phyloP scores from a whole-genome alignment of 345 rosid species.

The Psidium friedrichsthalianum region DNA sequence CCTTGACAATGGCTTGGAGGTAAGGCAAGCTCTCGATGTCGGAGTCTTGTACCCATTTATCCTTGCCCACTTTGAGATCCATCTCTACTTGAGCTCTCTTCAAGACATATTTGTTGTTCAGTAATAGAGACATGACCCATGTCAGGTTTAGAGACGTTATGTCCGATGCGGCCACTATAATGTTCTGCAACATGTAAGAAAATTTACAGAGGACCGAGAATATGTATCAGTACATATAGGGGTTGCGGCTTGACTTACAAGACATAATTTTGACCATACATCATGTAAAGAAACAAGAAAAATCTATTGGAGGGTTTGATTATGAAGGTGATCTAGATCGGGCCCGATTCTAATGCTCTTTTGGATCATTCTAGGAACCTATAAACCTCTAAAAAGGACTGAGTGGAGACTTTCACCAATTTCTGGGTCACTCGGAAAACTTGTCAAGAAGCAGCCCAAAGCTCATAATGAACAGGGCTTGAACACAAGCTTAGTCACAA shows the following conservation, averaged over 20 bases:
- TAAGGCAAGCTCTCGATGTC: constrained; percentile 29
- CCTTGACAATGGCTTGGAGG: constrained; percentile 50
- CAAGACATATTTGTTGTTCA: not conserved
- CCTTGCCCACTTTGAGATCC: constrained; percentile 25
- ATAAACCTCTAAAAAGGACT: not conserved
- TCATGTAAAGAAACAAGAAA: not conserved
- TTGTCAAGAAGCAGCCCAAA: not conserved
- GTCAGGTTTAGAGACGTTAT: not conserved
- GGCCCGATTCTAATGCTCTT: not conserved
- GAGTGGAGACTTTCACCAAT: not conserved
- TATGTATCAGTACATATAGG: not conserved
- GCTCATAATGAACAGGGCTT: not conserved
- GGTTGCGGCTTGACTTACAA: not conserved
- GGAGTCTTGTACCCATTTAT: constrained; percentile 43
- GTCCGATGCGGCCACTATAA: not conserved
- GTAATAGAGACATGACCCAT: not conserved
- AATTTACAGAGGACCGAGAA: not conserved
- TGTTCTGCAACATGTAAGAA: constrained; percentile 12
- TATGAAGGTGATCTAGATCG: not conserved
- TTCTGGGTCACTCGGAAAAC: not conserved
- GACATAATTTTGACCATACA: not conserved
- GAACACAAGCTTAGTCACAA: not conserved
- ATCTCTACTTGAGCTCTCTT: constrained; percentile 42
- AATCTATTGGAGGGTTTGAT: not conserved
- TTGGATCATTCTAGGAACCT: not conserved